Evolutionary conservation across 1,284 basidiomycete species (phyloP).

Genomic region (Phenoliferia sp.): DNA sequence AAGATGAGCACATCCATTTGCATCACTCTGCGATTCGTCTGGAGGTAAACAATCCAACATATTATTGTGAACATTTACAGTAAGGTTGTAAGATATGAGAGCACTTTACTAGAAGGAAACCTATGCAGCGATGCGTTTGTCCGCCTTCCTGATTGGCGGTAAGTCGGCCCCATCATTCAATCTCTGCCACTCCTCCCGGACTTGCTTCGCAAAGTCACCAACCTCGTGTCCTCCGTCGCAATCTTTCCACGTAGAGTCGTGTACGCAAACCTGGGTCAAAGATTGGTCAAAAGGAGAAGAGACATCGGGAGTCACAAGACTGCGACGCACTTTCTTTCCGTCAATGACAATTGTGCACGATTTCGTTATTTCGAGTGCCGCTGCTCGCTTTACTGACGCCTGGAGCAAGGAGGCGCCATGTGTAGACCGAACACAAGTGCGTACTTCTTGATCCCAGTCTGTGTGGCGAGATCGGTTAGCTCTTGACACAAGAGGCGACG

Average conservation of each 20-base stretch:
- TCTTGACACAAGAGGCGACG: background rate
- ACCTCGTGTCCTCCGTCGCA: conserved; percentile 25
- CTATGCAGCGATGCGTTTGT: too few relatives aligned
- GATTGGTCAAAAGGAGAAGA: background rate
- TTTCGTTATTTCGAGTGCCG: conserved; percentile 21
- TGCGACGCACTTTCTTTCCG: conserved; percentile 5
- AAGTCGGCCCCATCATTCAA: too few relatives aligned
- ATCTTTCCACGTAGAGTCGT: conserved; percentile 23
- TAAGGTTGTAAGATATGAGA: too few relatives aligned
- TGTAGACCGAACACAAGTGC: conserved; percentile 18
- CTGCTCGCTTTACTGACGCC: conserved; percentile 12
- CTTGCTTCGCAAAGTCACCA: conserved; percentile 17
- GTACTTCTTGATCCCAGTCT: conserved; percentile 16
- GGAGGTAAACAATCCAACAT: too few relatives aligned
- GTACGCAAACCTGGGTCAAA: conserved; percentile 3
- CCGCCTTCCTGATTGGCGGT: too few relatives aligned
- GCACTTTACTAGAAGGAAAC: too few relatives aligned
- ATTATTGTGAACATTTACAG: too few relatives aligned
- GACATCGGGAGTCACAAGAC: background rate
- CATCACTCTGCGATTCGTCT: too few relatives aligned
- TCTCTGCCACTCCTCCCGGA: background rate
- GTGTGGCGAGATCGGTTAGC: background rate
- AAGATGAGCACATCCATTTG: too few relatives aligned
- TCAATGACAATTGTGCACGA: conserved; percentile 34
- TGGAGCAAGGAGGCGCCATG: conserved; percentile 23